Evolutionary conservation across 2,329 filamentous ascomycete genomes (phyloP).

Genomic region (Aspergillus sp.): DNA sequence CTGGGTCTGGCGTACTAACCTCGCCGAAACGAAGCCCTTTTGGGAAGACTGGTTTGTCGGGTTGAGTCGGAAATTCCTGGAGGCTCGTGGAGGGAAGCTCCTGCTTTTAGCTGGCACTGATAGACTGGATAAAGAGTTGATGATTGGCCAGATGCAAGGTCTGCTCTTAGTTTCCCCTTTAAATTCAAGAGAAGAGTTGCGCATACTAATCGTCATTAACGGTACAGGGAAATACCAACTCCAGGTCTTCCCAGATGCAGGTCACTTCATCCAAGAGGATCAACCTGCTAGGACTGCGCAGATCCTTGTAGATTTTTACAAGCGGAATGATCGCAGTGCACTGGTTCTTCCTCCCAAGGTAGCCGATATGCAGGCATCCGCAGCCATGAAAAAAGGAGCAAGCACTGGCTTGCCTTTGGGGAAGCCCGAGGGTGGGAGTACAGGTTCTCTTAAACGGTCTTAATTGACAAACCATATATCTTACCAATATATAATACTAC

Average conservation of each 20-base stretch:
- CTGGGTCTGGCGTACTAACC: slow-evolving; percentile 85
- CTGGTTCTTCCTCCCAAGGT: slow-evolving; percentile 92
- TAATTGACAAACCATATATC: not conserved
- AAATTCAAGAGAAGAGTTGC: not conserved
- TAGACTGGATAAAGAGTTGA: slow-evolving; percentile 84
- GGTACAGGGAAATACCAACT: slow-evolving; percentile 78
- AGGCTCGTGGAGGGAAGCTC: slow-evolving; percentile 77
- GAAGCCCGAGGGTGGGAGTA: slow-evolving; percentile 2
- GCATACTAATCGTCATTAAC: not conserved
- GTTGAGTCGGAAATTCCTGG: slow-evolving; percentile 83
- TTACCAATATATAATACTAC: not conserved
- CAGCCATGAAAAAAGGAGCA: slow-evolving; percentile 40
- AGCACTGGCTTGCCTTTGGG: slow-evolving; percentile 13
- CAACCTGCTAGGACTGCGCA: slow-evolving; percentile 85
- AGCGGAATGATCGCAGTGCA: slow-evolving; percentile 80
- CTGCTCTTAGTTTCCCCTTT: slow-evolving; percentile 25
- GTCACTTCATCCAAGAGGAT: slow-evolving; percentile 97
- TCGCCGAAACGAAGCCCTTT: slow-evolving; percentile 79
- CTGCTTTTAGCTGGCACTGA: slow-evolving; percentile 86
- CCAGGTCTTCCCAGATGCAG: slow-evolving; percentile 90
- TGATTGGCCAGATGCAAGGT: slow-evolving; percentile 98
- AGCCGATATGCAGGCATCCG: slow-evolving; percentile 60
- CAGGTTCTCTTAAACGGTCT: slow-evolving; percentile 4
- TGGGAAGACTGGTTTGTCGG: slow-evolving; percentile 95
- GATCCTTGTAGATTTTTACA: slow-evolving; percentile 85